phyloP scores from a whole-genome alignment of 2,329 filamentous ascomycete species.

The Nemania diffusa region DNA sequence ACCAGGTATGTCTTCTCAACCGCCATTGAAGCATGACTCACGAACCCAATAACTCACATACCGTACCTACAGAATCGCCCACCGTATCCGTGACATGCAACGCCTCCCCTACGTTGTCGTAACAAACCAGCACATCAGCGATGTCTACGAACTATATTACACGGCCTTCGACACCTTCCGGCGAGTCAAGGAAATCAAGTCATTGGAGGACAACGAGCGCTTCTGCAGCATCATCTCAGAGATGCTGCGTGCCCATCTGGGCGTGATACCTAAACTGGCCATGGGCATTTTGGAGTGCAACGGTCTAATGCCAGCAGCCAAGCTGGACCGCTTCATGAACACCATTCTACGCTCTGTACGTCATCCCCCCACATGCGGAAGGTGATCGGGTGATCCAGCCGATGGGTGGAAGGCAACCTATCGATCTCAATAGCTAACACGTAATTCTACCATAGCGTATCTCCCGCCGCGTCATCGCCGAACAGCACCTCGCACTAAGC shows the following conservation, averaged over 20 bases:
- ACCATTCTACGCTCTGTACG: slow-evolving; percentile 87
- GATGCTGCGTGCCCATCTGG: slow-evolving; percentile 86
- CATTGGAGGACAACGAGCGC: slow-evolving; percentile 86
- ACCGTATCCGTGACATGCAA: slow-evolving; percentile 97
- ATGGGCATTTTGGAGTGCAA: slow-evolving; percentile 95
- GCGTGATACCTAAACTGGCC: slow-evolving; percentile 91
- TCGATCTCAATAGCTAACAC: slow-evolving; percentile 11
- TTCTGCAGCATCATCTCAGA: slow-evolving; percentile 84
- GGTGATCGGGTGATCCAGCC: neutral
- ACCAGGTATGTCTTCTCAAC: slow-evolving; percentile 67
- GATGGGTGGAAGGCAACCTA: neutral
- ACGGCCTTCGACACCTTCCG: slow-evolving; percentile 93
- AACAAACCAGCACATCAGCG: slow-evolving; percentile 91
- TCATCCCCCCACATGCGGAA: slow-evolving; percentile 22
- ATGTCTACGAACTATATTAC: slow-evolving; percentile 97
- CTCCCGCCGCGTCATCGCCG: slow-evolving; percentile 93
- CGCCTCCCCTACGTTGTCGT: slow-evolving; percentile 95
- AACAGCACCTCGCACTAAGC: slow-evolving; percentile 94
- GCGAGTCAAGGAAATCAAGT: slow-evolving; percentile 83
- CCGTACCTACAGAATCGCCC: slow-evolving; percentile 73
- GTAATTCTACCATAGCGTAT: slow-evolving; percentile 72
- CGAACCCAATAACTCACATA: neutral
- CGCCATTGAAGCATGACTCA: too few species aligned
- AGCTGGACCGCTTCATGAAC: slow-evolving; percentile 95
- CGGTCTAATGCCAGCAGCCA: slow-evolving; percentile 79